Evolutionary conservation across 805 yeast genomes (phyloP).

Genomic region (Kodamaea nitidulidarum): DNA sequence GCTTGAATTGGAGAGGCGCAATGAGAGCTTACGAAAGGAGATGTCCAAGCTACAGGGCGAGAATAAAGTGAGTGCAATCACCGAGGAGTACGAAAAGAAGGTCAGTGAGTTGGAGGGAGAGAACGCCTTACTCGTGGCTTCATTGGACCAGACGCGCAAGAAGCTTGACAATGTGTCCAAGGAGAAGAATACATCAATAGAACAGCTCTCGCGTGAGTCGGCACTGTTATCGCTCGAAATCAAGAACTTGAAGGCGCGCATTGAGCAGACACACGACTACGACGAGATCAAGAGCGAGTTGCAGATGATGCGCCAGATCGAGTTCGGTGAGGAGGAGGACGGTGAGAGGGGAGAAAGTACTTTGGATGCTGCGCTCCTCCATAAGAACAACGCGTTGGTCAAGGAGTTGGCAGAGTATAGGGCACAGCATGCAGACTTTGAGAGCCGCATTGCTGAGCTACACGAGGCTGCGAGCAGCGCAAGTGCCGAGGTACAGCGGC

Average conservation of each 20-base stretch:
- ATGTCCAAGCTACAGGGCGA: conserved; percentile 53
- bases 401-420: conserved; percentile 66
- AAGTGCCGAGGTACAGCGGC: conserved; percentile 35
- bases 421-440: conserved; percentile 49
- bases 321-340: conserved; percentile 53
- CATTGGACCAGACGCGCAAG: conserved; percentile 48
- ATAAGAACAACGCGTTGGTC: conserved; percentile 69
- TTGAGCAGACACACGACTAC: conserved; percentile 60
- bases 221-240: conserved; percentile 48
- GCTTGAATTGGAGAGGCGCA: conserved; percentile 69
- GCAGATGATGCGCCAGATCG: conserved; percentile 65
- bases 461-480: conserved; percentile 32
- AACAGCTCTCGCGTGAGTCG: conserved; percentile 43
- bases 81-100: conserved; percentile 42
- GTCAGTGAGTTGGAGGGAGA: conserved; percentile 62
- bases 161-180: conserved; percentile 19
- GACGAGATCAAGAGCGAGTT: conserved; percentile 78
- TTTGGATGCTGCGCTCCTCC: conserved; percentile 58
- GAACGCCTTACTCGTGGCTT: conserved; percentile 58
- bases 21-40: conserved; percentile 67
- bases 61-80: conserved; percentile 36
- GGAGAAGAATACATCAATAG: conserved; percentile 31
- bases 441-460: conserved; percentile 37
- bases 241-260: conserved; percentile 44
- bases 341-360: conserved; percentile 22